Evolutionary conservation across 495 filamentous ascomycete genomes (phyloP).

Genomic region (Penicillium parvum): DNA sequence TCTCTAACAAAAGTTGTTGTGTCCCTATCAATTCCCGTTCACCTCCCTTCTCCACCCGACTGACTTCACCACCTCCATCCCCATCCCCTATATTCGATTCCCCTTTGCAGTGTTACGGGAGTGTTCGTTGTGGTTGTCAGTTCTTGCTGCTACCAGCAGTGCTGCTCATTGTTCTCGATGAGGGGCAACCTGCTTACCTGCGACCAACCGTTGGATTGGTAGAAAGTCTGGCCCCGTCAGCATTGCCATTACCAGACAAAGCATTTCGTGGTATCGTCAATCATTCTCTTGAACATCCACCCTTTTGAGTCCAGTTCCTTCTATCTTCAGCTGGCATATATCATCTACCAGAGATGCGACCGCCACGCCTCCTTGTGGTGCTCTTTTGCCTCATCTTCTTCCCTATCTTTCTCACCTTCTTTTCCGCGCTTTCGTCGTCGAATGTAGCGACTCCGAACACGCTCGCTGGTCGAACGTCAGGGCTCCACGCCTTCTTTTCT

Average conservation of each 20-base stretch:
- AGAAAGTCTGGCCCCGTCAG: conserved; percentile 14
- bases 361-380: conserved; percentile 49
- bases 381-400: conserved; percentile 52
- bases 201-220: conserved; percentile 41
- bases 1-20: no score
- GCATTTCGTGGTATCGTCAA: conserved; percentile 10
- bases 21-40: no score
- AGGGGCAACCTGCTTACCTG: conserved; percentile 27
- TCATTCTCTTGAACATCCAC: conserved; percentile 9
- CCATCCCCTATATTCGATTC: conserved; percentile 14
- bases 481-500: conserved; percentile 55
- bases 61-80: conserved; percentile 10
- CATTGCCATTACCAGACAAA: conserved; percentile 25
- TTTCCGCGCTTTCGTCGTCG: conserved; percentile 43
- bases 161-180: conserved; percentile 36
- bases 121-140: conserved; percentile 5
- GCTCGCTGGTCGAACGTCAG: conserved; percentile 36
- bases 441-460: conserved; percentile 38
- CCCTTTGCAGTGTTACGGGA: conserved; percentile 8
- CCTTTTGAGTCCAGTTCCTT: background rate
- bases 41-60: conserved; percentile 20
- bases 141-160: conserved; percentile 18
- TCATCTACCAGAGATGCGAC: conserved; percentile 45
- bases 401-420: conserved; percentile 49
- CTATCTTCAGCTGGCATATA: background rate